A percentile compares a stretch with the other conserved stretches of the same genome.
Conservation (phyloP, 768 basidiomycete species). For the Amanita rubescens region DNA sequence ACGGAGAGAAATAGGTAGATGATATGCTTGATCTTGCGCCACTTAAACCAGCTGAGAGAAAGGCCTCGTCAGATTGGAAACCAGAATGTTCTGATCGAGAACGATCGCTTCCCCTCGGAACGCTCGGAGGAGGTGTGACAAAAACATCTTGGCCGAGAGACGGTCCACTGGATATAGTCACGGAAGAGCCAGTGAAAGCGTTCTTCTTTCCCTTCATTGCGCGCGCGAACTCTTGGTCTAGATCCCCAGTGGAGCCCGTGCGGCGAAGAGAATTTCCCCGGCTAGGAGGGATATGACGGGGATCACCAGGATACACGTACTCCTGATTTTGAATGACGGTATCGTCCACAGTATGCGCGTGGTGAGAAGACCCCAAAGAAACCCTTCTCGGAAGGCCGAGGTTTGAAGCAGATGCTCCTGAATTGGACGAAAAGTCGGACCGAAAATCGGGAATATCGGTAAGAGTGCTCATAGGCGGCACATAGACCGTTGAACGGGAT, state of each 20-base stretch:
- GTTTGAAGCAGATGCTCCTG: neutral
- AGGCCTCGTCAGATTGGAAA: slow-evolving; percentile 24
- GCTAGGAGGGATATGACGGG: slow-evolving; percentile 64
- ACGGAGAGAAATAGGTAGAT: slow-evolving; percentile 31
- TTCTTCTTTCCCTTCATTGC: slow-evolving; percentile 27
- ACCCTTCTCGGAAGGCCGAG: slow-evolving; percentile 25
- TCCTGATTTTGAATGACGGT: slow-evolving; percentile 56
- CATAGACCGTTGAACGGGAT: slow-evolving; percentile 68
- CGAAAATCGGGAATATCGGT: slow-evolving; percentile 64
- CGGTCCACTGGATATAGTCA: slow-evolving; percentile 67
- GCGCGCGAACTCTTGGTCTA: slow-evolving; percentile 45
- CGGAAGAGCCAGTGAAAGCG: slow-evolving; percentile 51
- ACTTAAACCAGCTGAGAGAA: slow-evolving; percentile 32
- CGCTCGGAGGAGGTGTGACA: slow-evolving; percentile 36
- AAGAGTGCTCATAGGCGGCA: slow-evolving; percentile 65
- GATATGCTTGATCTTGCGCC: slow-evolving; percentile 23
- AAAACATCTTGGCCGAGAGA: slow-evolving; percentile 34
- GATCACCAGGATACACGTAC: slow-evolving; percentile 67
- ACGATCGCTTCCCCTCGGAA: slow-evolving; percentile 25
- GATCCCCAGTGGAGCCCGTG: slow-evolving; percentile 74
- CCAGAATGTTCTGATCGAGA: slow-evolving; percentile 22
- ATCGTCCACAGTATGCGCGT: slow-evolving; percentile 68
- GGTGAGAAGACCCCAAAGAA: slow-evolving; percentile 50
- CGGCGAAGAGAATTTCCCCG: slow-evolving; percentile 32
- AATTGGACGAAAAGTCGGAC: slow-evolving; percentile 25